Base-by-base conservation (phyloP, 2,329 filamentous ascomycete genomes). In the Boeremia lycopersici region DNA sequence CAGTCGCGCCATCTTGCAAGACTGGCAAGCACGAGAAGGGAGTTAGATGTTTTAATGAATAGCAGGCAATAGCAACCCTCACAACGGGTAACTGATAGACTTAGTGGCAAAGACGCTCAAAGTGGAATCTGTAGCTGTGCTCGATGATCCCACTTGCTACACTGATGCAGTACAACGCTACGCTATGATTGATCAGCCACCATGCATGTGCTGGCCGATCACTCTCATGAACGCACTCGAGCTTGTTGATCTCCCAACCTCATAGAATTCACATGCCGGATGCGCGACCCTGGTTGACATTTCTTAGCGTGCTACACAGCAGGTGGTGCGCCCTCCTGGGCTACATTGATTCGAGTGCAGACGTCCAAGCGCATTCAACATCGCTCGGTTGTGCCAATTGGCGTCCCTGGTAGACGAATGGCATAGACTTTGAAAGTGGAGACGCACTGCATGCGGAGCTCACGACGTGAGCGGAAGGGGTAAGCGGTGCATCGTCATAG, bases 171-270 rank as follows among this genome's bases (percentile, higher is more conserved):
- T 38, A 38, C 3, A 26, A 23, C 30, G 17, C 38, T 44, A 44
- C 28, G 15, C 29, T 44, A 39, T 35, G 33, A 39, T 46, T 43
- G 30, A 38, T 38, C 46, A 47, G 52, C 46, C 46, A 50, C 26
- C 42, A 46, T 46, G 52, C 52, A 49, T 55, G 45, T 45, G 52
- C 52, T 55, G 29, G 35, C 11, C 30, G 39, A 39, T 45, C 45
- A 13, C 13, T 9, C 9, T 53, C 48, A 34, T 25, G n/a, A 30
- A 36, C 11, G 7, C 7, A 36, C 17, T 19, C 28, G 12, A 34
- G 43, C 51, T 41, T 36, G 30, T 54, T 23, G 31, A 44, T 51
- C 46, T 10, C 41, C 38, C 23, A n/a, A 15, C n/a, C 29, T 44
- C 28, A 19, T 17, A 23, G 23, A n/a, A 25, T 26, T 23, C 42